Evolutionary conservation across 2,329 filamentous ascomycete species (phyloP).

Genomic region (Nemania abortiva): DNA sequence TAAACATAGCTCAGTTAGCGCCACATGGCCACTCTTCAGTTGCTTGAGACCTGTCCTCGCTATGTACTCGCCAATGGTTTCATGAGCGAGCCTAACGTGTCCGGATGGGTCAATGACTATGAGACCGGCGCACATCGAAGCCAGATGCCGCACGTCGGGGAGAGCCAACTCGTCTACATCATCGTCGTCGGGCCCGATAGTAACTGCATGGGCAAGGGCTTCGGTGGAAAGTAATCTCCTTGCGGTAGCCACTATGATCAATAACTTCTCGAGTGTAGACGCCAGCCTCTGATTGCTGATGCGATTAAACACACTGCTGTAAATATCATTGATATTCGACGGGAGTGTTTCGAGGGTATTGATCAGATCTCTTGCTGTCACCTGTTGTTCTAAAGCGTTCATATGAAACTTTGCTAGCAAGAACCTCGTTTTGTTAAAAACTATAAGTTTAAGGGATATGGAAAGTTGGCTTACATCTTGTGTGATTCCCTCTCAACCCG

Average conservation of each 20-base stretch:
- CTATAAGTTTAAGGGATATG: no score
- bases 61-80: neutral
- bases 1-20: neutral
- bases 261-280: slow-evolving; percentile 14
- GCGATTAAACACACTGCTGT: slow-evolving; percentile 20
- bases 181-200: slow-evolving; percentile 3
- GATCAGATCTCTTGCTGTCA: slow-evolving; percentile 18
- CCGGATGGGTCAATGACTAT: neutral
- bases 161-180: slow-evolving; percentile 14
- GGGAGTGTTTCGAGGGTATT: slow-evolving; percentile 17
- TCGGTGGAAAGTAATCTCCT: slow-evolving; percentile 7
- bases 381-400: slow-evolving; percentile 18
- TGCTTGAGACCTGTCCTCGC: neutral
- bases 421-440: slow-evolving; percentile 6
- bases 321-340: slow-evolving; percentile 19
- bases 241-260: slow-evolving; percentile 16
- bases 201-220: slow-evolving; percentile 13
- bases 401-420: slow-evolving; percentile 24
- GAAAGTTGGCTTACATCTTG: slow-evolving; percentile 3
- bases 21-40: neutral
- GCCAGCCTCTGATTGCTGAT: slow-evolving; percentile 9
- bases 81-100: neutral
- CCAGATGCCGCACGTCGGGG: neutral
- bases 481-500: slow-evolving; percentile 12
- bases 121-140: neutral